Percentiles rank a stretch among this genome's conserved stretches.
phyloP scores from a whole-genome alignment of 169 alveolate species.

The Sarcocystis neurona region DNA sequence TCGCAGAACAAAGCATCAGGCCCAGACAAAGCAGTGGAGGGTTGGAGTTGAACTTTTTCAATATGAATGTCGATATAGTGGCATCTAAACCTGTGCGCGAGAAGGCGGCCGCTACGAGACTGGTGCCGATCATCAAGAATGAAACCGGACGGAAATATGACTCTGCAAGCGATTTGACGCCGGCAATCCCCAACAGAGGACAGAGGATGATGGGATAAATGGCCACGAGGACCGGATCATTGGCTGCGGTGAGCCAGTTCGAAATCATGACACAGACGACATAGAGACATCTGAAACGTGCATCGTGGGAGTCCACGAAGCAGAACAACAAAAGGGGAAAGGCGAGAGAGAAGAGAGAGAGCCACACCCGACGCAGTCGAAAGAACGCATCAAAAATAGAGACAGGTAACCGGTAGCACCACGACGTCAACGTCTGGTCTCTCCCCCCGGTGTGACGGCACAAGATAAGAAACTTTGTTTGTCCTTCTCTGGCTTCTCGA shows the following conservation, averaged over 20 bases:
- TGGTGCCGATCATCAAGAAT: constrained; percentile 48
- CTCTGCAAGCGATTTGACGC: constrained; percentile 29
- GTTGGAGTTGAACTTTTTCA: constrained; percentile 7
- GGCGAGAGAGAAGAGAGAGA: background rate
- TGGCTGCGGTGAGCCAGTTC: constrained; percentile 44
- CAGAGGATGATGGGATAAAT: constrained; percentile 37
- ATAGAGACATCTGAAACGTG: constrained; percentile 39
- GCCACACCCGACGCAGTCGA: background rate
- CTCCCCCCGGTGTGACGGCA: too few species aligned
- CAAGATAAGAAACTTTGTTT: too few species aligned
- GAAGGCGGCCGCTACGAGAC: constrained; percentile 53
- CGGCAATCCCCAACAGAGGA: constrained; percentile 31
- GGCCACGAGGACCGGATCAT: constrained; percentile 41
- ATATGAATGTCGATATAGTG: background rate
- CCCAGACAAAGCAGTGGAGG: constrained; percentile 36
- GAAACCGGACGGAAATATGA: constrained; percentile 37
- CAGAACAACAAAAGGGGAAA: constrained; percentile 29
- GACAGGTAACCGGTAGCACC: background rate
- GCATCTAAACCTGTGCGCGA: constrained; percentile 25
- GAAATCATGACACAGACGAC: constrained; percentile 14
- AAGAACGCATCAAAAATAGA: background rate
- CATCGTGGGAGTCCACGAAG: background rate
- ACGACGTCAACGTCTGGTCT: background rate
- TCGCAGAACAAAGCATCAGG: constrained; percentile 24
- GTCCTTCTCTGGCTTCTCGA: too few species aligned